Evolutionary conservation across 768 basidiomycete species (phyloP).

Genomic region (Naganishia randhawae): DNA sequence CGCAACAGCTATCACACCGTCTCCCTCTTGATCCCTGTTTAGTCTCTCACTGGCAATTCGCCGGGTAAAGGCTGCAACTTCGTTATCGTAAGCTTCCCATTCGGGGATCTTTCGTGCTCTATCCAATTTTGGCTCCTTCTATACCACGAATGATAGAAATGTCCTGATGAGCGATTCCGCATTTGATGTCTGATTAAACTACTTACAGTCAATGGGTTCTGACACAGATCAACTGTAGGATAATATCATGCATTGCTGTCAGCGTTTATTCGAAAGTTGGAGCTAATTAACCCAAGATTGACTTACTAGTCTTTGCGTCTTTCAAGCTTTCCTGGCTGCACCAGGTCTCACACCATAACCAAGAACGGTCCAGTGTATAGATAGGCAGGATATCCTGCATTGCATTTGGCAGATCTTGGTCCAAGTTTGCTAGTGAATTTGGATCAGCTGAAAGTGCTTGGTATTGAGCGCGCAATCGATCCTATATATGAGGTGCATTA

Average conservation of each 20-base stretch:
- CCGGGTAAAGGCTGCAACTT: constrained; percentile 78
- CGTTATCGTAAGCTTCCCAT: constrained; percentile 90
- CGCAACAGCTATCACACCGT: constrained; percentile 46
- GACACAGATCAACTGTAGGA: constrained; percentile 92
- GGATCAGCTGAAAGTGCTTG: constrained; percentile 92
- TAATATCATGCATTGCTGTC: constrained; percentile 20
- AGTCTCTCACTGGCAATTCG: constrained; percentile 52
- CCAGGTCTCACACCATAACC: constrained; percentile 99
- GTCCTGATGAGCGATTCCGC: neutral
- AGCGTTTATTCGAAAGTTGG: neutral
- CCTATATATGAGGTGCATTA: constrained; percentile 28
- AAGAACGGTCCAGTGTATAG: constrained; percentile 81
- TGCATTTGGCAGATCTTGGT: constrained; percentile 97
- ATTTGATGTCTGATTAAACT: neutral
- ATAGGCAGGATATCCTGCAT: constrained; percentile 89
- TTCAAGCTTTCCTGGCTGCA: constrained; percentile 59
- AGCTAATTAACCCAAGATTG: neutral
- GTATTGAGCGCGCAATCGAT: constrained; percentile 64
- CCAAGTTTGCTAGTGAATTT: constrained; percentile 85
- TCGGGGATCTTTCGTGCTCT: constrained; percentile 93
- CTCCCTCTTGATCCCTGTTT: constrained; percentile 53
- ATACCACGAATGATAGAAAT: constrained; percentile 37
- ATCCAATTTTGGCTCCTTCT: constrained; percentile 96
- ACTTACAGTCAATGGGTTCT: constrained; percentile 86
- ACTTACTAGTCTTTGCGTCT: constrained; percentile 52